Percentiles rank a stretch among this genome's conserved stretches.
Conservation (phyloP, 192 early-diverging fungal genomes). For the Gonapodya sp. region DNA sequence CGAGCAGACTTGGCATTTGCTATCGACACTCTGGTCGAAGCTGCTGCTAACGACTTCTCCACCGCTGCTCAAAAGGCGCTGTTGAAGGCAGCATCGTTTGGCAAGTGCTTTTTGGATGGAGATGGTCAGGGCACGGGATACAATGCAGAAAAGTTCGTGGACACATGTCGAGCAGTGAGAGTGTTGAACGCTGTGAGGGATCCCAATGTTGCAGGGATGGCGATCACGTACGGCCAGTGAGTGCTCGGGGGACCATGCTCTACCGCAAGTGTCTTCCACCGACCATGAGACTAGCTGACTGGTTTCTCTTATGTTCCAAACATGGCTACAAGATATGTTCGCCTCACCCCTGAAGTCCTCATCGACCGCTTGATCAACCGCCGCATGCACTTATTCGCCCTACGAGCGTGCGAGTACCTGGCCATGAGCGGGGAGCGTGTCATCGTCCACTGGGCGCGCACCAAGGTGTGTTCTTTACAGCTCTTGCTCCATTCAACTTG, state of each 20-base stretch:
- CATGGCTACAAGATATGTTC: conserved; percentile 41
- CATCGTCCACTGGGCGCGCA: conserved; percentile 92
- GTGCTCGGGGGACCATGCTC: conserved; percentile 17
- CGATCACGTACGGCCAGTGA: conserved; percentile 78
- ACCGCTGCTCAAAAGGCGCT: conserved; percentile 69
- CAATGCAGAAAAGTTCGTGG: conserved; percentile 74
- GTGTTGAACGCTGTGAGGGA: conserved; percentile 82
- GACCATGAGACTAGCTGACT: too few species aligned
- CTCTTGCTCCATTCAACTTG: background rate
- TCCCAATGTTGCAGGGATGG: conserved; percentile 72
- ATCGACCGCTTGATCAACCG: conserved; percentile 75
- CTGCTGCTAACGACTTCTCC: conserved; percentile 79
- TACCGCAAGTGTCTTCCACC: too few species aligned
- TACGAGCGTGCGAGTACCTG: conserved; percentile 74
- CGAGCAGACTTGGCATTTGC: conserved; percentile 68
- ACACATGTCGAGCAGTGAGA: conserved; percentile 75
- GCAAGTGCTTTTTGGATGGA: conserved; percentile 55
- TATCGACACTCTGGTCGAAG: conserved; percentile 84
- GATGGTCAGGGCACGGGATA: conserved; percentile 32
- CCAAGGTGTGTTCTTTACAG: conserved; percentile 48
- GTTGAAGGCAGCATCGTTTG: conserved; percentile 30
- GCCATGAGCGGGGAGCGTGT: conserved; percentile 69
- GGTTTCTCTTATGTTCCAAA: conserved; percentile 5
- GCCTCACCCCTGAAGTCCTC: conserved; percentile 69
- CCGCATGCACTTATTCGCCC: conserved; percentile 74